phyloP scores from a whole-genome alignment of 768 basidiomycete genomes.

The Mycena rebaudengoi region DNA sequence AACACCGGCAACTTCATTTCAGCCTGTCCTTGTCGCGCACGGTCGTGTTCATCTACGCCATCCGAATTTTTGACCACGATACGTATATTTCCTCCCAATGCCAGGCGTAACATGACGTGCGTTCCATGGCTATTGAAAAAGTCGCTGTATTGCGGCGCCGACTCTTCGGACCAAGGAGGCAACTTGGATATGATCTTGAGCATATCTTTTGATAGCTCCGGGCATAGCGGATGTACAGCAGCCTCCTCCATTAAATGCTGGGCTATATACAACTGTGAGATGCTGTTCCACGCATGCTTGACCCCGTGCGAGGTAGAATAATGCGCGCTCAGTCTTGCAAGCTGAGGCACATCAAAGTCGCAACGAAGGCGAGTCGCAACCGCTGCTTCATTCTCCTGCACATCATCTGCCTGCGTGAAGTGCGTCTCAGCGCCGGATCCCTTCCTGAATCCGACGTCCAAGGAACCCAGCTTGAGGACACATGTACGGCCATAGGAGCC shows the following conservation, averaged over 20 bases:
- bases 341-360: constrained; percentile 3
- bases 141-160: constrained; percentile 6
- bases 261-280: constrained; percentile 3
- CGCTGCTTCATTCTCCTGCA: neutral
- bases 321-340: constrained; percentile 1
- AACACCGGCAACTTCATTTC: neutral
- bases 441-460: neutral
- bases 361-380: constrained; percentile 2
- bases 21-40: neutral
- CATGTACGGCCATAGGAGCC: constrained; percentile 5
- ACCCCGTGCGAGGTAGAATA: constrained; percentile 10
- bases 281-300: neutral
- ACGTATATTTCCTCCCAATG: constrained; percentile 12
- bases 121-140: constrained; percentile 10
- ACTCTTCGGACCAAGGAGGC: neutral
- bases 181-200: neutral
- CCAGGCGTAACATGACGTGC: constrained; percentile 3
- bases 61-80: neutral
- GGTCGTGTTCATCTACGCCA: neutral
- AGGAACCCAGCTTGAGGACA: constrained; percentile 1
- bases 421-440: neutral
- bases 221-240: neutral
- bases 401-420: constrained; percentile 3
- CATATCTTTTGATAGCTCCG: neutral
- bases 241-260: neutral